Percentiles rank a stretch among this genome's conserved stretches.
These are phyloP conservation scores for Aureobasidium mangrovei DNA, from an alignment of 2,329 filamentous ascomycete genomes.

Conservation along the genomic window DNA sequence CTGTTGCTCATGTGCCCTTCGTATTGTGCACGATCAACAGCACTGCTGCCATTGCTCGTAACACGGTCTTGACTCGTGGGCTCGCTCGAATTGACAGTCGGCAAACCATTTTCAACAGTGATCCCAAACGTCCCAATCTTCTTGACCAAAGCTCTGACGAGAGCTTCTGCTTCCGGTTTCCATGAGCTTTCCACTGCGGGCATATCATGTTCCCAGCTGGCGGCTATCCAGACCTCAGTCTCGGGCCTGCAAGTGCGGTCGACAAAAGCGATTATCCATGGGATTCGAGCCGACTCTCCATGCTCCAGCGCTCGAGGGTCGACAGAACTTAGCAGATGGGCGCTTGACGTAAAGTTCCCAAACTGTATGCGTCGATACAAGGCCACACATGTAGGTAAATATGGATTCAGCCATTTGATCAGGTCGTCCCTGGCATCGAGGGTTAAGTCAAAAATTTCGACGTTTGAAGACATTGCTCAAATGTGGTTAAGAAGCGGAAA, in stretches of 20 bases:
- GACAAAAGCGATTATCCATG: slow-evolving; percentile 50
- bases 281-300: neutral
- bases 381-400: slow-evolving; percentile 51
- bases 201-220: slow-evolving; percentile 21
- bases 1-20: slow-evolving; percentile 5
- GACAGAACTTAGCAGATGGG: slow-evolving; percentile 37
- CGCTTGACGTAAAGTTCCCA: slow-evolving; percentile 35
- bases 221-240: slow-evolving; percentile 57
- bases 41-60: neutral
- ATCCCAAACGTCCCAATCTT: neutral
- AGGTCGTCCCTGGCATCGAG: slow-evolving; percentile 22
- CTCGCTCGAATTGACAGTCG: neutral
- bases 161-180: neutral
- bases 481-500: neutral
- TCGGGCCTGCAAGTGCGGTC: slow-evolving; percentile 54
- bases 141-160: neutral
- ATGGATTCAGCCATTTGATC: slow-evolving; percentile 39
- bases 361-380: slow-evolving; percentile 57
- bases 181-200: neutral
- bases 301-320: neutral
- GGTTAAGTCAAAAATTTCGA: neutral
- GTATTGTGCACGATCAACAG: neutral
- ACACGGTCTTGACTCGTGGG: neutral
- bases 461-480: neutral
- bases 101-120: neutral